Conservation (phyloP, 768 basidiomycete species). For the Suillus tomentosus region DNA sequence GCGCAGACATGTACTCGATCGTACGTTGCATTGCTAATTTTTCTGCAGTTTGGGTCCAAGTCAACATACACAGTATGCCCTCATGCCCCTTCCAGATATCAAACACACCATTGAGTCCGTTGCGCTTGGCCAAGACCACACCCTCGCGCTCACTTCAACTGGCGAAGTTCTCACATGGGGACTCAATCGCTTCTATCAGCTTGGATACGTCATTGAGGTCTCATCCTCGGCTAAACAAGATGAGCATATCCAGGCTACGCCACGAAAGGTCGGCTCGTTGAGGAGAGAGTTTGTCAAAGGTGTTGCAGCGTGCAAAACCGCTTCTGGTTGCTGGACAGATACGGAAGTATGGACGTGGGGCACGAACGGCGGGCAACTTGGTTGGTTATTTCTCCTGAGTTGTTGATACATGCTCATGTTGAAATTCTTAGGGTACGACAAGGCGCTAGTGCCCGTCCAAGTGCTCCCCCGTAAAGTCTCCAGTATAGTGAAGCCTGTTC, state of each 20-base stretch:
- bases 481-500: constrained; percentile 67
- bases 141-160: constrained; percentile 74
- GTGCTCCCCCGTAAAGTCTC: constrained; percentile 79
- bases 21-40: constrained; percentile 4
- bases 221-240: constrained; percentile 49
- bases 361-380: constrained; percentile 89
- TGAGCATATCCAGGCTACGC: constrained; percentile 74
- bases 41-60: constrained; percentile 64
- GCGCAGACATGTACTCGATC: constrained; percentile 21
- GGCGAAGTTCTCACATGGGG: constrained; percentile 94
- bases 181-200: constrained; percentile 83
- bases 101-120: constrained; percentile 61
- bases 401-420: background rate
- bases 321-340: constrained; percentile 88
- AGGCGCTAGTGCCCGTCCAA: constrained; percentile 71
- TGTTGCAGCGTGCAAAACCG: constrained; percentile 82
- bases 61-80: constrained; percentile 76
- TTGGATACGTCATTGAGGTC: constrained; percentile 81
- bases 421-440: constrained; percentile 66
- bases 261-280: constrained; percentile 75
- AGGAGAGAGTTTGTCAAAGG: constrained; percentile 80
- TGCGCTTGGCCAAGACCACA: constrained; percentile 93
- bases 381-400: constrained; percentile 38
- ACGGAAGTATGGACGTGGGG: constrained; percentile 86
- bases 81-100: constrained; percentile 57